Percentiles rank a stretch among this genome's conserved stretches.
These are phyloP conservation scores for Penicillium mononematosum DNA, from an alignment of 495 filamentous ascomycete genomes.

Conservation along the genomic window DNA sequence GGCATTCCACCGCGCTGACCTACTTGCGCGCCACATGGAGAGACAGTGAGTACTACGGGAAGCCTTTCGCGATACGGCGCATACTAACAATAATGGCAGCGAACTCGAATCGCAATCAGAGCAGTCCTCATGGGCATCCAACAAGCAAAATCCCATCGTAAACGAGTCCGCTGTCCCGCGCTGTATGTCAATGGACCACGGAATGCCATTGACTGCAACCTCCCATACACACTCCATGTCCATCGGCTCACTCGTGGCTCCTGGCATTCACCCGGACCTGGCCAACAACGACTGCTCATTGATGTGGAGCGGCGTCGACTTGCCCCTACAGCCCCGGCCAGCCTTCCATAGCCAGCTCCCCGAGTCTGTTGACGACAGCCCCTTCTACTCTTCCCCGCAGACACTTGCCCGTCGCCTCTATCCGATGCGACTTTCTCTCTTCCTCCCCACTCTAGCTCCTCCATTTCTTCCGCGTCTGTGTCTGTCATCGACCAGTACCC, in stretches of 20 bases:
- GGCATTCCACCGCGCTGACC: slow-evolving; percentile 76
- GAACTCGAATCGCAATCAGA: slow-evolving; percentile 44
- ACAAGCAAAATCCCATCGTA: slow-evolving; percentile 22
- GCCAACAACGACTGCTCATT: slow-evolving; percentile 34
- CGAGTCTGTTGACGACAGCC: slow-evolving; percentile 40
- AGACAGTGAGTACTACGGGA: slow-evolving; percentile 63
- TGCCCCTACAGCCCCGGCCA: slow-evolving; percentile 38
- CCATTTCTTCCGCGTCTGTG: slow-evolving; percentile 37
- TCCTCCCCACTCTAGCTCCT: slow-evolving; percentile 39
- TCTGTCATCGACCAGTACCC: slow-evolving; percentile 39
- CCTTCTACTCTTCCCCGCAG: slow-evolving; percentile 45
- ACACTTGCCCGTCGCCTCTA: slow-evolving; percentile 45
- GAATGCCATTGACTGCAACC: slow-evolving; percentile 29
- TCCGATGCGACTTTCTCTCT: slow-evolving; percentile 42
- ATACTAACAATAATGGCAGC: slow-evolving; percentile 25
- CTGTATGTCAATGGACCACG: slow-evolving; percentile 29
- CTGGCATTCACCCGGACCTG: slow-evolving; percentile 44
- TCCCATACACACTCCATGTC: slow-evolving; percentile 43
- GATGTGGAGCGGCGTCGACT: slow-evolving; percentile 41
- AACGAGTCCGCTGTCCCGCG: slow-evolving; percentile 30
- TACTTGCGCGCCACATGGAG: slow-evolving; percentile 75
- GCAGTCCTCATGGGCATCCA: slow-evolving; percentile 34
- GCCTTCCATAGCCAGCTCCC: slow-evolving; percentile 37
- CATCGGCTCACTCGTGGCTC: slow-evolving; percentile 45
- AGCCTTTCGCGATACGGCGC: background rate